Base-by-base conservation (phyloP, 345 rosid species). In the Lumnitzera racemosa region DNA sequence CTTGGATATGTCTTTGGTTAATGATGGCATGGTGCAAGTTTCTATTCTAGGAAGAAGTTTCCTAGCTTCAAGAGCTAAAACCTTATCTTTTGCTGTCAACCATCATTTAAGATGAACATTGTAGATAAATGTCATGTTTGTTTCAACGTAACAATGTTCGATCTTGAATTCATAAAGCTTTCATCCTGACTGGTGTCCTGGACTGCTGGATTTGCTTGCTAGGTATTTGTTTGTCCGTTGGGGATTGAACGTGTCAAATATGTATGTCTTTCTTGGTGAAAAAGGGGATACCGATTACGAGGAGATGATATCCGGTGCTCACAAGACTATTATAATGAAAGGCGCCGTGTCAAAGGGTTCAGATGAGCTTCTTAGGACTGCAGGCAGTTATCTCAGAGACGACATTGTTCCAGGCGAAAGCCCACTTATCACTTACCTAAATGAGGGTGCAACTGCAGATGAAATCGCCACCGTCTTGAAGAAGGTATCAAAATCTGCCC, bases 221-320 rank as follows among this genome's bases (percentile, higher is more conserved):
- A 87, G 98, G 70, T 92, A 89, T 80, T 80, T 92, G 52, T 89
- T 89, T 5, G 97, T 92, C 10, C 91, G 98, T 2, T 92, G 98
- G 98, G 81, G 96, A 74, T 57, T 87, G 70, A 89, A 84, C 57
- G 91, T 92, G 5, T 81, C 91, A 15, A 84, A 86, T 69, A 89
- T 92, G 98, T 81, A 71, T 41, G 94, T 92, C 7, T 64, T 92
- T 62, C 85, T 84, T 1, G 98, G 98, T 1, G 98, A 89, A 71
- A 76, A 62, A 0, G 97, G 98, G 0, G 98, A 92, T 74, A 87
- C 90, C 0, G 98, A 92, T 67, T 82, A 85, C 2, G 96, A 92
- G 57, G 96, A 89, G 46, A 55, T 92, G 74, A 87, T 89, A 36
- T 77, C 91, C 1, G 98, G 98, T 2, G 72, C 90, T 16, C 98